A percentile compares a stretch with the other conserved stretches of the same genome.
Evolutionary conservation across 2,329 filamentous ascomycete genomes (phyloP).

Genomic region (Fusarium sp.): DNA sequence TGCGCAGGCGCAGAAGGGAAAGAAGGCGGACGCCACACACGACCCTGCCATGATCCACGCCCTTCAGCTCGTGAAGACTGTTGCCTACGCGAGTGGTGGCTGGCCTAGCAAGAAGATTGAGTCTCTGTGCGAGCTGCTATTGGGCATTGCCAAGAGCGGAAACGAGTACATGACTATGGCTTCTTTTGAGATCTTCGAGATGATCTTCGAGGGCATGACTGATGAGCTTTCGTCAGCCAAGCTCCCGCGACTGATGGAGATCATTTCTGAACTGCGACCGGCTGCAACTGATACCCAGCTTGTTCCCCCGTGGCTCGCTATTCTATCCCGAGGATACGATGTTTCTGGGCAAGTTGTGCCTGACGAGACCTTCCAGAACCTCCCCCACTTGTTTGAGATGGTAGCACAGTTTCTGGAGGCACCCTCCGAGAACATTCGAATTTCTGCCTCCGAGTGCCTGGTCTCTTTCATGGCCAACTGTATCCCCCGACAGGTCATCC

Average conservation of each 20-base stretch:
- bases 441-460: constrained; percentile 94
- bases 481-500: constrained; percentile 82
- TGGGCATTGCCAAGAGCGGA: constrained; percentile 88
- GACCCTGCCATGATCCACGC: constrained; percentile 92
- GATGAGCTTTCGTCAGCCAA: constrained; percentile 91
- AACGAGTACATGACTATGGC: constrained; percentile 98
- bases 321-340: constrained; percentile 93
- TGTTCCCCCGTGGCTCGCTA: constrained; percentile 95
- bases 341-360: constrained; percentile 90
- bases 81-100: constrained; percentile 87
- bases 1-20: constrained; percentile 70
- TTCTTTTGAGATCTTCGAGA: constrained; percentile 96
- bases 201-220: constrained; percentile 93
- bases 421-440: constrained; percentile 89
- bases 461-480: constrained; percentile 94
- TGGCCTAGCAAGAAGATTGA: constrained; percentile 99
- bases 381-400: constrained; percentile 86
- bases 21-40: constrained; percentile 73
- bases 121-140: constrained; percentile 86
- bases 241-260: constrained; percentile 87
- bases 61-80: constrained; percentile 89
- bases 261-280: constrained; percentile 91
- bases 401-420: constrained; percentile 87
- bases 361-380: constrained; percentile 90
- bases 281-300: constrained; percentile 94